Base-by-base conservation (phyloP, 495 filamentous ascomycete species). In the Wilcoxina mikolae region DNA sequence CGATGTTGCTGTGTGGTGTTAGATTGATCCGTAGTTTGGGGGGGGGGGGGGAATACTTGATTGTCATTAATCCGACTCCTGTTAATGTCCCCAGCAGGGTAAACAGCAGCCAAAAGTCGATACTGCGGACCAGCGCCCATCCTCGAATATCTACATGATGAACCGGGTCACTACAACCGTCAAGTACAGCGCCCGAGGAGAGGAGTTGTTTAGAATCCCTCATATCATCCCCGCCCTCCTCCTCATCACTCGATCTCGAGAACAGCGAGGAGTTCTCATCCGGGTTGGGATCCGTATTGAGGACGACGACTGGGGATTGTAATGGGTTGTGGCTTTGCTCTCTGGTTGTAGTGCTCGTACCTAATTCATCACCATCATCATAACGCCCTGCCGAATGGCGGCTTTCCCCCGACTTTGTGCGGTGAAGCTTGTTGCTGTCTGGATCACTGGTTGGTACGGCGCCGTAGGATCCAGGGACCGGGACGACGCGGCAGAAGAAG, bases 21-120 rank as follows among this genome's bases (percentile, higher is more conserved):
- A 60, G 41, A 35, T 45, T 18, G 23, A 35, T 52, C 5, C 33
- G 15, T 23, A 11, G 31, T 22, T 10, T 23, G n/a, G 1, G 33
- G 28, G n/a, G 26, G 26, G 45, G 15, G 44, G 15, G 43, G 11
- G 24, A 86, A 69, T 71, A 94, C 87, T 98, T 98, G 67, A 98
- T 98, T 2, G 93, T 96, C 91, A 98, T 98, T 63, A 96, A 69
- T 10, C 91, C 91, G 64, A 95, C 84, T 39, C 91, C 91, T 18
- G 87, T 87, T 56, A 96, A 71, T 15, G 95, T 75, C 28, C 82
- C 90, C 76, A 96, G 83, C 33, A 93, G 78, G 48, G 76, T 60
- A 66, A 87, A 96, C 35, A 93, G 70, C 60, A 91, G 80, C 86
- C 88, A 96, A 68, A 96, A 98, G 48, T 94, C 85, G 50, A 81